These are phyloP conservation scores for Penicillium sp. DNA, from an alignment of 2,329 filamentous ascomycete species.

Conservation along the genomic window DNA sequence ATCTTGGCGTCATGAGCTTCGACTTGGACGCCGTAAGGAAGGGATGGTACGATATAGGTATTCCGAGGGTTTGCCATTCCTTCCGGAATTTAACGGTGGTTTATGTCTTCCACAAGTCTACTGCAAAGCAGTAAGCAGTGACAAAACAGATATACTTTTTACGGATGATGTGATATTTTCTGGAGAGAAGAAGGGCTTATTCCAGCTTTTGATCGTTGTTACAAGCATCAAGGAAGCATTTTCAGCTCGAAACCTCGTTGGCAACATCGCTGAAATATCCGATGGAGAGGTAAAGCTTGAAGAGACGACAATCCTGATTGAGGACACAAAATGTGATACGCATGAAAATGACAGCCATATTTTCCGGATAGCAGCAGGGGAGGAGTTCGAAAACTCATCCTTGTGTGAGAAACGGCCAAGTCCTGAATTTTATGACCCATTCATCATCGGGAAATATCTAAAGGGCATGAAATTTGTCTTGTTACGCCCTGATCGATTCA, in stretches of 20 bases:
- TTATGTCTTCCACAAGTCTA: slow-evolving; percentile 41
- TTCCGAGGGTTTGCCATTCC: slow-evolving; percentile 36
- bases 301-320: slow-evolving; percentile 14
- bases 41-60: slow-evolving; percentile 38
- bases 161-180: slow-evolving; percentile 41
- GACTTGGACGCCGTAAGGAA: slow-evolving; percentile 33
- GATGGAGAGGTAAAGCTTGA: slow-evolving; percentile 3
- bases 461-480: slow-evolving; percentile 31
- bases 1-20: slow-evolving; percentile 31
- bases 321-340: neutral
- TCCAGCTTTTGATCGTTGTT: slow-evolving; percentile 38
- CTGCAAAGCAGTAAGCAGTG: slow-evolving; percentile 20
- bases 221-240: slow-evolving; percentile 5
- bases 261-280: slow-evolving; percentile 7
- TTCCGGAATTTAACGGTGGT: slow-evolving; percentile 35
- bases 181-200: slow-evolving; percentile 29
- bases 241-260: neutral
- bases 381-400: slow-evolving; percentile 33
- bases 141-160: slow-evolving; percentile 24
- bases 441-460: slow-evolving; percentile 28
- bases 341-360: neutral
- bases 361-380: slow-evolving; percentile 30
- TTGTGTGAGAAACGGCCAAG: slow-evolving; percentile 34
- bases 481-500: slow-evolving; percentile 38
- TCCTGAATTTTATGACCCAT: slow-evolving; percentile 33